Conservation (phyloP, 108 stramenopile genomes). For the Schizochytrium sp. region DNA sequence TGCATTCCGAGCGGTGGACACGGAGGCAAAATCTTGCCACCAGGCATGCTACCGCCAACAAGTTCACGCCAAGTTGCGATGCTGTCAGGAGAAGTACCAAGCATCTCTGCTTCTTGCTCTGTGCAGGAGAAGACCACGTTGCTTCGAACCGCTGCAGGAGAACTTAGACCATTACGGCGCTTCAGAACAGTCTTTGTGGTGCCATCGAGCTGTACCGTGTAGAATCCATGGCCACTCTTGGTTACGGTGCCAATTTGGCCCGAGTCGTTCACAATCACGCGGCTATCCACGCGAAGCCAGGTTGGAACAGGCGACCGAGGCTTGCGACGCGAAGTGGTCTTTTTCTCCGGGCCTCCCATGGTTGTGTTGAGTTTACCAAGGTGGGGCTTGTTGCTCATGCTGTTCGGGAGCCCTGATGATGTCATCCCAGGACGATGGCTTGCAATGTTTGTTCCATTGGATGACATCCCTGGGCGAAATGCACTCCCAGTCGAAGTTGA, state of each 20-base stretch:
- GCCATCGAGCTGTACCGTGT: slow-evolving; percentile 40
- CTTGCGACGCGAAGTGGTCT: slow-evolving; percentile 40
- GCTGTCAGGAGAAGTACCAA: background rate
- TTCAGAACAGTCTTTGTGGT: slow-evolving; percentile 59
- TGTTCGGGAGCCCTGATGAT: background rate
- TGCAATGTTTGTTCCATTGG: too few relatives aligned
- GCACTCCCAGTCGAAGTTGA: too few relatives aligned
- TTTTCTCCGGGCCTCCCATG: slow-evolving; percentile 20
- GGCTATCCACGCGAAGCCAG: slow-evolving; percentile 48
- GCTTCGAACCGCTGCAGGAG: slow-evolving; percentile 28
- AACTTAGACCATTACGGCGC: slow-evolving; percentile 43
- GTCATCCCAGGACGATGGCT: background rate
- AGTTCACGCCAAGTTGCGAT: slow-evolving; percentile 32
- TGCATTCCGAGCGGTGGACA: slow-evolving; percentile 33
- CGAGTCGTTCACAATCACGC: slow-evolving; percentile 40
- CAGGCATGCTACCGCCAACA: slow-evolving; percentile 11
- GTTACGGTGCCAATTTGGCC: slow-evolving; percentile 52
- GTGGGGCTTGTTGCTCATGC: background rate
- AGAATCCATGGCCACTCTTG: slow-evolving; percentile 56
- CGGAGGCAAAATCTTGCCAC: slow-evolving; percentile 8
- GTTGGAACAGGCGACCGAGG: slow-evolving; percentile 28
- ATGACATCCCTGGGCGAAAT: too few relatives aligned
- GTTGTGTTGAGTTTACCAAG: background rate
- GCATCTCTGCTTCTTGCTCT: slow-evolving; percentile 35
- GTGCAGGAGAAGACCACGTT: slow-evolving; percentile 16